These are phyloP conservation scores for Coemansia sp. DNA, from an alignment of 192 early-diverging fungal species.

Conservation along the genomic window DNA sequence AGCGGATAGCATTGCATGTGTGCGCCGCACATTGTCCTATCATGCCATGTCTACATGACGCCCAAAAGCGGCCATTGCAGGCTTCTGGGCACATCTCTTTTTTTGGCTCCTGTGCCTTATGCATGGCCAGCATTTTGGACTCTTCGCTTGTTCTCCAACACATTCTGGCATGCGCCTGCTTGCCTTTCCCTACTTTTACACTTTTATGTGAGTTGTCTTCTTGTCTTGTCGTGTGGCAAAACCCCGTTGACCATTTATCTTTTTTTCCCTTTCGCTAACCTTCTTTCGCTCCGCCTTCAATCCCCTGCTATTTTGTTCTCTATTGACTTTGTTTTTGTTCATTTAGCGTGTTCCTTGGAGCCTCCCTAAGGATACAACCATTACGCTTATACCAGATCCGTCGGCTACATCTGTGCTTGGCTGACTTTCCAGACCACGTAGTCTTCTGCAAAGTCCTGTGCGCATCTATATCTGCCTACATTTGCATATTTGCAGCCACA, in stretches of 20 bases:
- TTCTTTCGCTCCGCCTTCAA: neutral
- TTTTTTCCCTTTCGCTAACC: neutral
- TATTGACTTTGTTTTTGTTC: neutral
- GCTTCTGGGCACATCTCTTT: neutral
- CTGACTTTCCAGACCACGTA: neutral
- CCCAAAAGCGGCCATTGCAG: neutral
- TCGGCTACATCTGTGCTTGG: neutral
- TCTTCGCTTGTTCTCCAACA: neutral
- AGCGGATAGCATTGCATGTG: constrained; percentile 1
- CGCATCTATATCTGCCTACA: neutral
- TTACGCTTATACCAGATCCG: neutral
- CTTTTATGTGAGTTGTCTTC: neutral
- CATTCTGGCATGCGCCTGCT: neutral
- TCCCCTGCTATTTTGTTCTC: neutral
- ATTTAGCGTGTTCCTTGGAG: neutral
- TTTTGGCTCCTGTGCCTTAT: neutral
- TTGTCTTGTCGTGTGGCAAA: neutral
- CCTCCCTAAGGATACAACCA: too few relatives aligned
- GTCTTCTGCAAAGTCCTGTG: neutral
- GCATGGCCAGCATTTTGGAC: neutral
- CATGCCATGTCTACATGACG: neutral
- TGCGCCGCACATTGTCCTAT: constrained; percentile 7
- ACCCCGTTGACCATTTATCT: neutral
- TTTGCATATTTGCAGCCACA: too few relatives aligned
- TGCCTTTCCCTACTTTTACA: neutral